Base-by-base conservation (phyloP, 805 yeast genomes). In the Clavispora fructus region DNA sequence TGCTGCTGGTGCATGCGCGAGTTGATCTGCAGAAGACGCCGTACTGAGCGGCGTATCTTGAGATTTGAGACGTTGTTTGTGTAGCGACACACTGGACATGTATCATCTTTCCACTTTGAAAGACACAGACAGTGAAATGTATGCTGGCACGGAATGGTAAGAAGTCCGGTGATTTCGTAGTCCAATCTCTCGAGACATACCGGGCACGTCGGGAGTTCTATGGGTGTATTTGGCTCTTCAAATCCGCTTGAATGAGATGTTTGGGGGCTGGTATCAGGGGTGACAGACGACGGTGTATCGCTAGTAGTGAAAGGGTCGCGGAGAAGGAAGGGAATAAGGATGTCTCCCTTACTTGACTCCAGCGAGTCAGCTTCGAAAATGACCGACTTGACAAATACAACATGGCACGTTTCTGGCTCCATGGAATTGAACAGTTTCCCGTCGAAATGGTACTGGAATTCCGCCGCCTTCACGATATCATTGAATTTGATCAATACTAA, bases 181-280 rank as follows among this genome's bases (percentile, higher is more conserved):
- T 90, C 97, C 84, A 90, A 82, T 49, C 95, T 71, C 56, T 90
- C 97, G 14, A 90, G 68, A 59, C 97, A 90, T 0, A 90, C 97
- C 0, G 97, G 97, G 59, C 97, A 90, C 0, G 94, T 86, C 0
- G 97, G 96, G 28, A 90, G 70, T 61, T 90, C 97, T 7, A 75
- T 64, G 5, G 68, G 57, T 14, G 57, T 45, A 9, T 39, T 26
- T 40, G 26, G 53, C 31, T 39, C 60, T 55, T 11, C 57, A 56
- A 38, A 64, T 14, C 25, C 41, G 8, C 16, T 11, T 10, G 25
- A n/a, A 33, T n/a, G 10, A 7, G 39, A 13, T 4, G 28, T 35
- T 17, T 14, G 37, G 12, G 26, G 35, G 8, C 38, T 29, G 14
- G 46, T 39, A 30, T 42, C 42, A 13, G 44, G 42, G 23, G 43